Conservation (phyloP, 257 asterid genomes). For the Solanum chilense region DNA sequence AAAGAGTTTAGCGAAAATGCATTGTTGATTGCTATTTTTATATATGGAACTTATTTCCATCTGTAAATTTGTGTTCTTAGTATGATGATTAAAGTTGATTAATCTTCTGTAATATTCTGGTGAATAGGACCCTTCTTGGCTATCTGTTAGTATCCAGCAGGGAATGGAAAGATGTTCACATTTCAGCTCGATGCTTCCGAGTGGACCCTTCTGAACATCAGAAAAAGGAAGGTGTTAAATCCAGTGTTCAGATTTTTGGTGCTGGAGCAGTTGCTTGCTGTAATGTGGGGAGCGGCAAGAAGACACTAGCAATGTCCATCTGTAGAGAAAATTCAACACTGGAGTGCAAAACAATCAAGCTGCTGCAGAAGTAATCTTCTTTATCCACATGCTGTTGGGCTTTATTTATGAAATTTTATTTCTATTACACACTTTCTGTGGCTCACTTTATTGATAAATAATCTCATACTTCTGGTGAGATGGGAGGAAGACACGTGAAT, state of each 20-base stretch:
- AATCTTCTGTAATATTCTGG: background rate
- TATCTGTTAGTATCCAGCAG: constrained; percentile 62
- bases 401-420: background rate
- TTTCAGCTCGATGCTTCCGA: constrained; percentile 57
- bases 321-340: constrained; percentile 33
- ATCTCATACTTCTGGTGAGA: background rate
- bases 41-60: background rate
- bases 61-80: background rate
- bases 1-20: background rate
- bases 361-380: constrained; percentile 57
- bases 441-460: background rate
- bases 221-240: constrained; percentile 38
- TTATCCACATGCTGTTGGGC: background rate
- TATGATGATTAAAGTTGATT: background rate
- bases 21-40: background rate
- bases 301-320: constrained; percentile 24
- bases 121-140: constrained; percentile 64
- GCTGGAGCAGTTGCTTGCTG: constrained; percentile 84
- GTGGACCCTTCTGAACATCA: constrained; percentile 31
- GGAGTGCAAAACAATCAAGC: constrained; percentile 34
- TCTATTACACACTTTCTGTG: background rate
- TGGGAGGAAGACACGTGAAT: background rate
- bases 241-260: constrained; percentile 62
- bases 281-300: constrained; percentile 21
- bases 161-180: constrained; percentile 51